These are phyloP conservation scores for Polychaeton citri DNA, from an alignment of 2,329 filamentous ascomycete genomes.

Conservation along the genomic window DNA sequence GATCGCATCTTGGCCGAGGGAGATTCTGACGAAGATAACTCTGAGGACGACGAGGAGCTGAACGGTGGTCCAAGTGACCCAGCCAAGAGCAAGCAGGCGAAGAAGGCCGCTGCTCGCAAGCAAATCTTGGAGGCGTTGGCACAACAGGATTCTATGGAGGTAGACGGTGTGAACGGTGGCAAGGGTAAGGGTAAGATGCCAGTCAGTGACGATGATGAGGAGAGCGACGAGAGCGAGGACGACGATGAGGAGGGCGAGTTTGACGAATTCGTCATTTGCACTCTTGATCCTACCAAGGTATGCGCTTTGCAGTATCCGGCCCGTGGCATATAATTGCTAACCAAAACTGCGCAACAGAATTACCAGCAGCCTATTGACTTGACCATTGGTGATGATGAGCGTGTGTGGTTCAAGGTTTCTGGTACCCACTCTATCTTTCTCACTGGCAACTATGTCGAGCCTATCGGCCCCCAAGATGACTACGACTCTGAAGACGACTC, in stretches of 20 bases:
- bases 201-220: slow-evolving; percentile 35
- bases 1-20: slow-evolving; percentile 51
- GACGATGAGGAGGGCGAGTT: slow-evolving; percentile 52
- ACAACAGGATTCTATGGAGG: slow-evolving; percentile 53
- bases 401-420: slow-evolving; percentile 79
- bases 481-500: slow-evolving; percentile 49
- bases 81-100: slow-evolving; percentile 75
- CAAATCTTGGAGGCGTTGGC: slow-evolving; percentile 58
- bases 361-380: slow-evolving; percentile 94
- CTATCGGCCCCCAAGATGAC: slow-evolving; percentile 46
- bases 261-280: slow-evolving; percentile 91
- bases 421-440: slow-evolving; percentile 85
- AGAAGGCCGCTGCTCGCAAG: slow-evolving; percentile 62
- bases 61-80: slow-evolving; percentile 90
- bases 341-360: slow-evolving; percentile 45
- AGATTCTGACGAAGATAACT: slow-evolving; percentile 37
- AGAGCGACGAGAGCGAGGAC: slow-evolving; percentile 40
- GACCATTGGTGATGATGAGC: slow-evolving; percentile 76
- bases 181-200: slow-evolving; percentile 61
- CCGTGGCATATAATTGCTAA: slow-evolving; percentile 1
- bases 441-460: slow-evolving; percentile 89
- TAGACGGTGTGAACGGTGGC: slow-evolving; percentile 53
- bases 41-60: slow-evolving; percentile 55
- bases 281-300: slow-evolving; percentile 85
- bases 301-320: slow-evolving; percentile 19